Conservation (phyloP, 805 yeast genomes). For the Wickerhamomyces subpelliculosus region DNA sequence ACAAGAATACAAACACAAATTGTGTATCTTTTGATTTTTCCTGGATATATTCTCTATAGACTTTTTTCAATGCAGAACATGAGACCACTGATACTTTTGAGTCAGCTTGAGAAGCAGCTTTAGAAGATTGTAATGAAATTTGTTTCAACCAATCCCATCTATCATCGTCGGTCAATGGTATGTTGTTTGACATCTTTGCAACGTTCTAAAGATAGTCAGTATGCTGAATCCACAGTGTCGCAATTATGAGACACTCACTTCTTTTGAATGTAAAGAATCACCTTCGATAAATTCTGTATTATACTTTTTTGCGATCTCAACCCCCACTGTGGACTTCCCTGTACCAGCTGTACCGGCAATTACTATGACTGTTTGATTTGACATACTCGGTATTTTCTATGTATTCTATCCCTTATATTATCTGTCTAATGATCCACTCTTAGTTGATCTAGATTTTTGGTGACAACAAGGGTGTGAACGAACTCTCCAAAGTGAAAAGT, state of each 20-base stretch:
- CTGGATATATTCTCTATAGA: conserved; percentile 61
- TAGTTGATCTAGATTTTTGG: too few relatives aligned
- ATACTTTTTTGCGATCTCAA: conserved; percentile 36
- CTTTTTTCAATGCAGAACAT: conserved; percentile 78
- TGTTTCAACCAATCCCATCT: conserved; percentile 81
- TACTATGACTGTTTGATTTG: conserved; percentile 44
- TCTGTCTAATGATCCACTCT: too few relatives aligned
- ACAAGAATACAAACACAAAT: conserved; percentile 60
- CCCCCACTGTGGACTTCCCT: conserved; percentile 82
- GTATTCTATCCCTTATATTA: neutral
- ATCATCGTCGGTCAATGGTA: conserved; percentile 83
- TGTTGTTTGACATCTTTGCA: conserved; percentile 75
- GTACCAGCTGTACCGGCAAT: conserved; percentile 97
- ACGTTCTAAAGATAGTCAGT: conserved; percentile 38
- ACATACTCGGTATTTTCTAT: conserved; percentile 1
- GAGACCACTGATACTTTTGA: conserved; percentile 45
- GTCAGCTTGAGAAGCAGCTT: conserved; percentile 27
- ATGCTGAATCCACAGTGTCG: conserved; percentile 2
- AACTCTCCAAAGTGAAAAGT: neutral
- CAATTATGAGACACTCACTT: conserved; percentile 13
- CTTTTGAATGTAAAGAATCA: conserved; percentile 67
- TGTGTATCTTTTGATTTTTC: conserved; percentile 24
- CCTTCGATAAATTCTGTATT: conserved; percentile 72
- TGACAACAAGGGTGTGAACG: too few relatives aligned
- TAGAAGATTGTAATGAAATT: conserved; percentile 37